Percentiles rank a stretch among this genome's conserved stretches.
Evolutionary conservation across 2,329 filamentous ascomycete genomes (phyloP).

Genomic region (Pestalotiopsis sp.): DNA sequence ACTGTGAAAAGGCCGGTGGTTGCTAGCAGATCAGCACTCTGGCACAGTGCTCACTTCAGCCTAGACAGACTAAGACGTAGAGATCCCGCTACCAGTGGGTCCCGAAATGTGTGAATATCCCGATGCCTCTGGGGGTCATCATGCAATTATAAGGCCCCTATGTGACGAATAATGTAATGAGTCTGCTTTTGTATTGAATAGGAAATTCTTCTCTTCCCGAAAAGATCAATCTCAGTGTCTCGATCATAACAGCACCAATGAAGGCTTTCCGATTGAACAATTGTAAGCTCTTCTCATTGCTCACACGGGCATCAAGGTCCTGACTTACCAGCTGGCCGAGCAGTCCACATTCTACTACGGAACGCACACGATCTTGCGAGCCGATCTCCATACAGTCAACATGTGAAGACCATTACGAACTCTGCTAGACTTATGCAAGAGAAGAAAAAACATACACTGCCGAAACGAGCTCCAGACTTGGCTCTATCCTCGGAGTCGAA

Average conservation of each 20-base stretch:
- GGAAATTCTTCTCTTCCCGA: not conserved
- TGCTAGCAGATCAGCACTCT: not conserved
- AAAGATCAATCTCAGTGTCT: not conserved
- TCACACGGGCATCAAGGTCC: not conserved
- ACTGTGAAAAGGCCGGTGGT: not conserved
- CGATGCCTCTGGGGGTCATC: conserved; percentile 1
- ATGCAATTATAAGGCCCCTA: not conserved
- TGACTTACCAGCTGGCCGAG: not conserved
- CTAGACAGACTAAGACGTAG: not conserved
- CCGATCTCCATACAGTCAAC: not conserved
- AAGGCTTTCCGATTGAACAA: not conserved
- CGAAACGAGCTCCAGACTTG: not conserved
- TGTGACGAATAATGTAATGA: not conserved
- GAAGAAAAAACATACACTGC: not conserved
- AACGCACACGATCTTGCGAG: too few species aligned
- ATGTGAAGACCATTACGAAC: not conserved
- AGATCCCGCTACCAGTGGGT: conserved; percentile 1
- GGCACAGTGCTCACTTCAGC: not conserved
- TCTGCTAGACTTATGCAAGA: not conserved
- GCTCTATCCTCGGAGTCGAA: conserved; percentile 14
- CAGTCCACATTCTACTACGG: not conserved
- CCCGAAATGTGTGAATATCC: conserved; percentile 18
- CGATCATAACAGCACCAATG: not conserved
- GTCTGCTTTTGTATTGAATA: not conserved
- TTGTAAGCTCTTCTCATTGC: not conserved